Evolutionary conservation across 441 rosid species (phyloP), one percentile per base, ranked within the genome.

Genomic region (Lepidium campestre): DNA sequence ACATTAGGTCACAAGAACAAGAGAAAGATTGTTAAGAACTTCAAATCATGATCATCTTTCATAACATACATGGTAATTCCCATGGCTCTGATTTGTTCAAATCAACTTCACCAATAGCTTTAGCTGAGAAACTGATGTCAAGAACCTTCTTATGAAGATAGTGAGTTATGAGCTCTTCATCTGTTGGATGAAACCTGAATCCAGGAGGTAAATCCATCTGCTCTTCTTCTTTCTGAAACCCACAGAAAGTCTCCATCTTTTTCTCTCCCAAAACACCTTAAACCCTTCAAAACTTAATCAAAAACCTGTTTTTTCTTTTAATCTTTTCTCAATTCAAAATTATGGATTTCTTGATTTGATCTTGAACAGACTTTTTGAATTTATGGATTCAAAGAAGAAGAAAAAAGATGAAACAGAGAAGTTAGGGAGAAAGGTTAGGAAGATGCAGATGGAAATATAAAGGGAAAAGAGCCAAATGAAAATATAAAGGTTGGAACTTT

Each of bases 71-170:
- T 14, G 97, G 98, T 60, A 93, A 74, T 44, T 93, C 98, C 98
- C 98, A 93, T 11, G 98, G 98, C 74, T 93, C 98, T 13, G 94
- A 86, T 82, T 87, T 90, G 94, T 93, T 93, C 79, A 93, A 78
- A 69, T 93, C 98, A 54, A 88, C 97, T 71, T 90, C 96, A 40
- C 94, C 98, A 67, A 93, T 86, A 20, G 98, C 97, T 79, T 71
- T 76, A 20, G 88, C 77, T 12, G 87, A 56, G 84, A 93, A 90
- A 46, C 20, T 69, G 37, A 68, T 27, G 44, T 90, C 90, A 25
- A 77, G 74, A 57, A 90, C 98, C 71, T 90, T 90, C 80, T 81
- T 83, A 74, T 79, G 75, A 52, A 93, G 71, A 71, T 93, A 90
- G 73, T 88, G 90, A 67, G 76, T 82, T 65, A 93, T 93, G 45